Evolutionary conservation across 2,329 filamentous ascomycete genomes (phyloP).

Genomic region (Stenocarpella maydis): DNA sequence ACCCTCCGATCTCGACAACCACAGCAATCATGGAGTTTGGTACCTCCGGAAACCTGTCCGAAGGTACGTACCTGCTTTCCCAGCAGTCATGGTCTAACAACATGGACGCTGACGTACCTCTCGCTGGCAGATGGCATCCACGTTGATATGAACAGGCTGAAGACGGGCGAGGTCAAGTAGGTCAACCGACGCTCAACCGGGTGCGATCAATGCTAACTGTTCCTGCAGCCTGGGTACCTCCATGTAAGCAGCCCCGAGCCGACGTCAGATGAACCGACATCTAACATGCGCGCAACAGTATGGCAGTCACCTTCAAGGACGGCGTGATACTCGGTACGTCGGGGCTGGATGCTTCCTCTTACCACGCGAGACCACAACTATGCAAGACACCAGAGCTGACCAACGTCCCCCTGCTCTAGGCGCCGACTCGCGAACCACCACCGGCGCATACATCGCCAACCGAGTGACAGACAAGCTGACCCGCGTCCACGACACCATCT

Average conservation of each 20-base stretch:
- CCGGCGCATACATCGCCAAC: conserved; percentile 97
- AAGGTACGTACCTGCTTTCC: conserved; percentile 62
- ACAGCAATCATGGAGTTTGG: conserved; percentile 67
- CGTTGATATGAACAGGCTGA: conserved; percentile 97
- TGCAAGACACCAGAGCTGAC: background rate
- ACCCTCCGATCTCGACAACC: conserved; percentile 37
- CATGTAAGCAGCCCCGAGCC: conserved; percentile 68
- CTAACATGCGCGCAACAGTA: conserved; percentile 62
- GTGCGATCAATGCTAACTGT: conserved; percentile 43
- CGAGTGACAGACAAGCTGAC: conserved; percentile 99
- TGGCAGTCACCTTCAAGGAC: conserved; percentile 99
- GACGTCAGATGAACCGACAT: conserved; percentile 27
- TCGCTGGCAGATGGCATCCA: conserved; percentile 88
- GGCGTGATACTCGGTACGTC: conserved; percentile 86
- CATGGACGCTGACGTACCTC: conserved; percentile 34
- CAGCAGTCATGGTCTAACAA: background rate
- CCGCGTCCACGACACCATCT: conserved; percentile 97
- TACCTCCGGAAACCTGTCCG: conserved; percentile 67
- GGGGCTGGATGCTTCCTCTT: too few species aligned
- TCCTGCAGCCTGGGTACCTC: conserved; percentile 85
- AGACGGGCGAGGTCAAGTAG: conserved; percentile 99
- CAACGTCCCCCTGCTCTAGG: conserved; percentile 54
- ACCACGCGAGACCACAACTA: too few species aligned
- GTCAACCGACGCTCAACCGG: conserved; percentile 46
- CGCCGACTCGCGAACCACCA: conserved; percentile 96